Evolutionary conservation across 192 early-diverging fungal species (phyloP), one percentile per base, ranked within the genome.

Genomic region (Mortierella claussenii): DNA sequence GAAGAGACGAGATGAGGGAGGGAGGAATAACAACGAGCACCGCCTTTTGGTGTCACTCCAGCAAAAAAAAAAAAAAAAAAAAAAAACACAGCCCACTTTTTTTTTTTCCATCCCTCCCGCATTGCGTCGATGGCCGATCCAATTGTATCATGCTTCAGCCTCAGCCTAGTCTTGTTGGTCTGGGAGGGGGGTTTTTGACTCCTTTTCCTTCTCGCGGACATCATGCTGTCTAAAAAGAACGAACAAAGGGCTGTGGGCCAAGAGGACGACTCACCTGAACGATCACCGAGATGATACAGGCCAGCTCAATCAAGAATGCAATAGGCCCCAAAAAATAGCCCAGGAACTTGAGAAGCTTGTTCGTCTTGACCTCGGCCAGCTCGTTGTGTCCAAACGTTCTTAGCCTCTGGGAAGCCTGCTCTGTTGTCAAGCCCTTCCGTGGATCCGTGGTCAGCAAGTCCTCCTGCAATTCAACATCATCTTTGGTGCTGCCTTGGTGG

Each of bases 361-460:
- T 85, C 31, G 36, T 36, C 33, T 79, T 80, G 26, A 71, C 84
- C 74, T 96, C 96, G 0, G 87, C 79, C 53, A 91, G 69, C 65
- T 93, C 92, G 70, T 97, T 97, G 34, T 60, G 78, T 51, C 96
- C 96, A 75, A 93, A 98, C 63, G 82, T 59, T 8, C 66, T 60
- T 27, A 87, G 52, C 36, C 92, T 73, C 21, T 82, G 81, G 7
- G 32, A 43, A 0, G 79, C 87, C 60, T 90, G 82, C 37, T 78
- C 81, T 11, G 82, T 70, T 3, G 88, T 83, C 52, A 93, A 79
- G 26, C 92, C 92, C n/a, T 85, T 65, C 8, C 54, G 55, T 7
- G 90, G 90, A 51, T 83, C 69, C 8, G 92, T 92, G 20, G 86
- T 71, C 13, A 93, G 69, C 9, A 85, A 68, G 1, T 68, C 49